Evolutionary conservation across 164 flowering plant genomes (phyloP).

Genomic region (Protea cynaroides): DNA sequence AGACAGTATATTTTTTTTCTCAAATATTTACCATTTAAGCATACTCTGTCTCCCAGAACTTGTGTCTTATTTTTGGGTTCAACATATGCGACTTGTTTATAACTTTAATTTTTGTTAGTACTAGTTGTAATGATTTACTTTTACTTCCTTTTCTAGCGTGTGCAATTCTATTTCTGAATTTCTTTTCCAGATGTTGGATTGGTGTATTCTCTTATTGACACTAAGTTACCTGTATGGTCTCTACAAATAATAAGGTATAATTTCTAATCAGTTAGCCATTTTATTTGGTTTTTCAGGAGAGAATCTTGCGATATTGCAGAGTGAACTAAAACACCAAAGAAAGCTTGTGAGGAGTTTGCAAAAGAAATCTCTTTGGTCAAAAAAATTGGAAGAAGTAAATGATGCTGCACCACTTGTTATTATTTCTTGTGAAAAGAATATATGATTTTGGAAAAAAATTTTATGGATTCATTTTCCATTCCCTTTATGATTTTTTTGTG

Average conservation of each 20-base stretch:
- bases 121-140: too few species aligned
- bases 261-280: slow-evolving; percentile 1
- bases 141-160: too few species aligned
- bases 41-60: too few species aligned
- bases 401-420: neutral
- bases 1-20: too few species aligned
- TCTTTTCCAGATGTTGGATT: neutral
- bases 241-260: neutral
- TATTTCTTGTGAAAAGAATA: neutral
- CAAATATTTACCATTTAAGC: too few species aligned
- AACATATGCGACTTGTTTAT: too few species aligned
- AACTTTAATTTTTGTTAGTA: too few species aligned
- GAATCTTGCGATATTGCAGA: slow-evolving; percentile 40
- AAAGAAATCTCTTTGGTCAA: slow-evolving; percentile 82
- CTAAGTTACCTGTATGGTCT: too few species aligned
- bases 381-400: slow-evolving; percentile 60
- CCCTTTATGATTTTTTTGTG: neutral
- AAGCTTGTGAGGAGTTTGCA: slow-evolving; percentile 64
- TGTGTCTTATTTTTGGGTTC: too few species aligned
- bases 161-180: neutral
- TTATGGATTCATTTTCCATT: too few species aligned
- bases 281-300: slow-evolving; percentile 47
- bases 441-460: neutral
- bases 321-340: slow-evolving; percentile 66
- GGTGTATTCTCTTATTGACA: neutral